Base-by-base conservation (phyloP, 73 alveolate species). In the Stentor coeruleus region DNA sequence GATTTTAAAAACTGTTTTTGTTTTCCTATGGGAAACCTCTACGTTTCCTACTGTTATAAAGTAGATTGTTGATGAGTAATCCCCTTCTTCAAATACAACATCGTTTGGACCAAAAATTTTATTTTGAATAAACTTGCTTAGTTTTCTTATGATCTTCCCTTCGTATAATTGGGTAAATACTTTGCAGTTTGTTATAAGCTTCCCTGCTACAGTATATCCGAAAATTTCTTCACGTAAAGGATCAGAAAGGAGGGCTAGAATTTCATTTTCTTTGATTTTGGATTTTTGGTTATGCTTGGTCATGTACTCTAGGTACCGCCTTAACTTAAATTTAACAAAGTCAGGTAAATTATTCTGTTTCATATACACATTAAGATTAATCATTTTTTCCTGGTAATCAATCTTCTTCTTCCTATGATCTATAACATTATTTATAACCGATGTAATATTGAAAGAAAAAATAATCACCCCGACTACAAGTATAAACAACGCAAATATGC, bases 41-140 rank as follows among this genome's bases (percentile, higher is more conserved):
- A 92, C 93, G 39, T 80, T 88, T 11, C 98, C 98, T 80, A 85
- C 85, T 28, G 83, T 81, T 33, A 92, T 91, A 84, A 88, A 90
- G 84, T 85, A 91, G 82, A 92, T 87, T 40, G 86, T 66, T 39
- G 84, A 85, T 11, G 93, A 91, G 57, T 74, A 74, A 49, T 92
- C 98, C 55, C 92, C 99, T 90, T 93, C 99, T 66, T 59, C 92
- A 60, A 93, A 89, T 2, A 93, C 83, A n/a, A 85, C 74, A 77
- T 93, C 97, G 37, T 86, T 93, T 75, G 91, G 91, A 76, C 93
- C 84, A 58, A 83, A 93, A 38, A 82, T 85, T 77, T 89, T 90
- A 59, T 85, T 84, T 74, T 88, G 88, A 83, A 93, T 85, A 66
- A 87, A 85, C 58, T 74, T 74, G 41, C 90, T 84, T n/a, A 87